Evolutionary conservation across 148 eudicot species (phyloP).

Genomic region (Heliamphora exappendiculata): DNA sequence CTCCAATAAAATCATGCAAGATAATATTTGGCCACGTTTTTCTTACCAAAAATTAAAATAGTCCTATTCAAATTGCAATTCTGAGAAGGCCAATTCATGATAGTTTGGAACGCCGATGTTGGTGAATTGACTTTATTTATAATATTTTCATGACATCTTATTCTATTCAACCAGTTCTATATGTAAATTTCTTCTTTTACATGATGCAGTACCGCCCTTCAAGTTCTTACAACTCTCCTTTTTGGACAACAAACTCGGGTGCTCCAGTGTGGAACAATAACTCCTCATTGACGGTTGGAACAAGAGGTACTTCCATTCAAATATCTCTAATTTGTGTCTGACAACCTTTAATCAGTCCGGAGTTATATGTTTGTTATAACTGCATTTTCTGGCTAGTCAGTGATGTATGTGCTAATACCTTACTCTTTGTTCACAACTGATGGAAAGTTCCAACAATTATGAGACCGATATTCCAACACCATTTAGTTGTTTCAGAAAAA

Average conservation of each 20-base stretch:
- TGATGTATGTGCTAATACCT: not conserved
- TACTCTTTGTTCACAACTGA: not conserved
- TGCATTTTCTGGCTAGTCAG: not conserved
- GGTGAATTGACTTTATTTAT: no score
- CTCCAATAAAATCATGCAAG: no score
- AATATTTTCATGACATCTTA: no score
- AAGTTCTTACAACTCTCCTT: conserved; percentile 57
- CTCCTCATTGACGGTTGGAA: conserved; percentile 67
- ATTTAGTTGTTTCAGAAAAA: not conserved
- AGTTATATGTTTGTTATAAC: not conserved
- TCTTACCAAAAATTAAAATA: no score
- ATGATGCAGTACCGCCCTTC: conserved; percentile 62
- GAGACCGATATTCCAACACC: not conserved
- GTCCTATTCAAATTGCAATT: no score
- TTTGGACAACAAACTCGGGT: conserved; percentile 71
- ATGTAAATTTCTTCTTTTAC: not conserved
- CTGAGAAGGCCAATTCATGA: no score
- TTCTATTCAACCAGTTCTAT: not conserved
- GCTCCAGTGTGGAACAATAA: conserved; percentile 80
- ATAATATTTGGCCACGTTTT: no score
- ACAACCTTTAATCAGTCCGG: not conserved
- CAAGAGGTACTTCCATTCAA: conserved; percentile 38
- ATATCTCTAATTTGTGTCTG: not conserved
- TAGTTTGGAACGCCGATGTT: no score
- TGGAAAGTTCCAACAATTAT: not conserved